These are phyloP conservation scores for Gynandropsis gynandra DNA, from an alignment of 345 rosid genomes.

Conservation along the genomic window DNA sequence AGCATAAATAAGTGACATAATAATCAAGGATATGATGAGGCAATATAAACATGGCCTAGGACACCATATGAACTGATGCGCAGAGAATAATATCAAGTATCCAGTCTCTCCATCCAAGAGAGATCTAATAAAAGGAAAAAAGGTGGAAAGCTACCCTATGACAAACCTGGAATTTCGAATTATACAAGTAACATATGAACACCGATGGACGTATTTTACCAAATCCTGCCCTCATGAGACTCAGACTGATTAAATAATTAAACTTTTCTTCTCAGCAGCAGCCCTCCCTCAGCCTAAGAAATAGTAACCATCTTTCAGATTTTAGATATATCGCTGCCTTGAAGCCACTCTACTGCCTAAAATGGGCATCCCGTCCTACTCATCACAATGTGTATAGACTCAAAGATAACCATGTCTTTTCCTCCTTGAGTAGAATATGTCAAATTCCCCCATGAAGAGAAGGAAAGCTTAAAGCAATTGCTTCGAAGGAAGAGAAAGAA, in stretches of 20 bases:
- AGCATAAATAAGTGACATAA: constrained; percentile 6
- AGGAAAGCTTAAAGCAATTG: constrained; percentile 1
- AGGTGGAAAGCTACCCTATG: constrained; percentile 4
- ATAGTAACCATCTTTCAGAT: neutral
- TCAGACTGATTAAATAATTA: neutral
- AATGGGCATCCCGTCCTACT: constrained; percentile 8
- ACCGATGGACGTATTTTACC: constrained; percentile 1
- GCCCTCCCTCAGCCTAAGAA: neutral
- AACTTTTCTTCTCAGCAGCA: neutral
- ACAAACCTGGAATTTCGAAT: neutral
- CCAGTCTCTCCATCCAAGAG: constrained; percentile 1
- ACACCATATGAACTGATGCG: constrained; percentile 13
- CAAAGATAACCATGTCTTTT: too few relatives aligned
- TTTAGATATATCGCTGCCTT: constrained; percentile 10
- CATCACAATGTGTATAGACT: too few relatives aligned
- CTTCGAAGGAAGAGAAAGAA: neutral
- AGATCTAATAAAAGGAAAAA: neutral
- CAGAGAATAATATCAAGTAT: constrained; percentile 1
- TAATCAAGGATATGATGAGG: constrained; percentile 1
- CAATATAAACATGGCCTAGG: constrained; percentile 1
- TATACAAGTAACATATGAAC: neutral
- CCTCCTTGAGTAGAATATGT: neutral
- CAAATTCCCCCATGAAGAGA: constrained; percentile 2
- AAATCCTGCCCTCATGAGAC: constrained; percentile 12
- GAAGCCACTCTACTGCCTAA: constrained; percentile 14